Base-by-base conservation (phyloP, 352 stramenopile genomes). In the Pythium volutum region DNA sequence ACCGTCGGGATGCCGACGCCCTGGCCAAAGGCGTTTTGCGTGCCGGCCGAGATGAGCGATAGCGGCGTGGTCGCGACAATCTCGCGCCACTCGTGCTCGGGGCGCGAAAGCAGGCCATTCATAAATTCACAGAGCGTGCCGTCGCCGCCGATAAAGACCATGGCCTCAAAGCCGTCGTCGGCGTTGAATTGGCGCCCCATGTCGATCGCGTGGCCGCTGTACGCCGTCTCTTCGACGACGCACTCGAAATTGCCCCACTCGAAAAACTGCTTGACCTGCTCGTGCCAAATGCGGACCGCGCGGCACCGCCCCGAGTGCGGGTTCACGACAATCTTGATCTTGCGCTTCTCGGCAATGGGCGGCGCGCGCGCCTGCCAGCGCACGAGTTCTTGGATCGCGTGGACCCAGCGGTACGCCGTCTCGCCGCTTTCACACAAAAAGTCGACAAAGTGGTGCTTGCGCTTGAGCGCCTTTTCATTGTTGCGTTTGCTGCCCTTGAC, bases 281-380 rank as follows among this genome's bases (percentile, higher is more conserved):
- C 59, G 41, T 75, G 58, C 81, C 81, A 93, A 59, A 93, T 93
- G 20, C 68, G 69, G 27, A 64, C 69, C 18, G 84, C 84, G 27
- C 79, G 77, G 27, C 75, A 76, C 58, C 84, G 85, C 18, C 84
- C 84, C 50, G 81, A 91, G 66, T 93, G 84, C 36, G 84, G 84
- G 67, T 93, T 93, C 53, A 93, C 75, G 2, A 93, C 84, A 50
- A 93, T 76, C 61, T 89, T 89, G 61, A 93, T 75, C n/a, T 73
- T 64, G 38, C 84, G 78, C 58, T 88, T 89, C 64, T 93, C 81
- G 1, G 69, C 52, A 52, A 89, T 74, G 2, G 84, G 76, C 42
- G 84, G 84, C 29, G 79, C 77, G 14, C 84, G 81, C 50, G 84
- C 84, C 59, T 93, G 84, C 81, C 81, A 93, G 52, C 84, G 81